Percentiles rank a stretch among this genome's conserved stretches.
phyloP scores from a whole-genome alignment of 768 basidiomycete species.

The Pleurotus sapidus region DNA sequence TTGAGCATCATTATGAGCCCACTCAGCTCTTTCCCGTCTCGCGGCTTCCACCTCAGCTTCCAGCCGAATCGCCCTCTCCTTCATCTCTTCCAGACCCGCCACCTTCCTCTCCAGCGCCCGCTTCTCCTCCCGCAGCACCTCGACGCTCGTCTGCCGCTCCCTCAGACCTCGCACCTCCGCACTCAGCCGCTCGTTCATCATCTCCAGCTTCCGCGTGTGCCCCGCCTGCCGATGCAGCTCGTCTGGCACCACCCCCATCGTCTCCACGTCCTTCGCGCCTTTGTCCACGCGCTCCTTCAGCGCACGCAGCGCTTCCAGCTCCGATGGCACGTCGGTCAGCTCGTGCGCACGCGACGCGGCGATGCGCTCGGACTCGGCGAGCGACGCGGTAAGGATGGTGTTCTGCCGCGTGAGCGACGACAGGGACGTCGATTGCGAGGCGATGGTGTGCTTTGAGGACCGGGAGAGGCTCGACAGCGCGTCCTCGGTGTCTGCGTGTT shows the following conservation, averaged over 20 bases:
- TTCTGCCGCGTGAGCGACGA: slow-evolving; percentile 44
- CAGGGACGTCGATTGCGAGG: slow-evolving; percentile 50
- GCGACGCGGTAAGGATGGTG: slow-evolving; percentile 44
- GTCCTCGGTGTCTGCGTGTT: slow-evolving; percentile 62
- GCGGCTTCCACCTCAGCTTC: slow-evolving; percentile 68
- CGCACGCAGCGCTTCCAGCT: slow-evolving; percentile 42
- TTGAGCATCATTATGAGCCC: slow-evolving; percentile 44
- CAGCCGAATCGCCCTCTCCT: slow-evolving; percentile 50
- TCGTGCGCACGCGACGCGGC: slow-evolving; percentile 39
- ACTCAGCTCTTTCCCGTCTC: slow-evolving; percentile 52
- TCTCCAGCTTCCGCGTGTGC: slow-evolving; percentile 60
- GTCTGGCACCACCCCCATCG: slow-evolving; percentile 61
- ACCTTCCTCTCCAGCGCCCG: slow-evolving; percentile 57
- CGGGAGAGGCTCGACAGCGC: slow-evolving; percentile 46
- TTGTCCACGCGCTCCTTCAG: slow-evolving; percentile 25
- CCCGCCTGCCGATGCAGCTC: slow-evolving; percentile 66
- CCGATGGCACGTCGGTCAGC: slow-evolving; percentile 42
- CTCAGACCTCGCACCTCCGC: slow-evolving; percentile 52
- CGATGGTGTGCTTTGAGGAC: slow-evolving; percentile 44
- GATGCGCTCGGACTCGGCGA: slow-evolving; percentile 35
- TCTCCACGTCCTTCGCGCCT: slow-evolving; percentile 42
- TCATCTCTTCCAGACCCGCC: slow-evolving; percentile 45
- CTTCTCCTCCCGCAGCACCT: slow-evolving; percentile 76
- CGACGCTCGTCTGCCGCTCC: slow-evolving; percentile 56
- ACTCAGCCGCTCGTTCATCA: slow-evolving; percentile 51